Evolutionary conservation across 371 early-diverging fungal species (phyloP), one percentile per base, ranked within the genome.

Genomic region (Cokeromyces recurvatus): DNA sequence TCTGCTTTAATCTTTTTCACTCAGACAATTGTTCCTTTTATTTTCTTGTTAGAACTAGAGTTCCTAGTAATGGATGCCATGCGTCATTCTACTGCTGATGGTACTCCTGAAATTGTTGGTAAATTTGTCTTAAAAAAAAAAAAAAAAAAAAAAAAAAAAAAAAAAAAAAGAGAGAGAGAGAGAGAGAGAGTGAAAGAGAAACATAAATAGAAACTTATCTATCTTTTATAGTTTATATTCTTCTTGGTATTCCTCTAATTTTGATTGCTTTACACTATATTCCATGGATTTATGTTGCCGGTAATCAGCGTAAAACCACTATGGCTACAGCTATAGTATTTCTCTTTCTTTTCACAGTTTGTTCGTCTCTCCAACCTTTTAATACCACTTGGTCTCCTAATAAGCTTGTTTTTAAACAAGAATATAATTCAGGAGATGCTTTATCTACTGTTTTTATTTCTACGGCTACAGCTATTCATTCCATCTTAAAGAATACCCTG

Each of bases 61-160:
- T 73, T 69, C n/a, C 38, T 81, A 44, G 37, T 54, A 12, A 71
- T 81, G 68, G 72, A 73, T 38, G 65, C 78, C 12, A 62, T 79
- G 71, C 67, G 76, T 29, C 78, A 78, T 45, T 57, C 76, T 4
- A 70, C 77, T 9, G 77, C 69, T 8, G 82, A 81, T 43, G 82
- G 82, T 17, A 76, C 82, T 0, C 78, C 82, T 8, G 72, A 79
- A 42, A 55, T 72, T 50, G 71, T 73, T 22, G 44, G 43, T 50
- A 37, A 34, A 4, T 11, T 34, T n/a, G 35, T 34, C 35, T 7
- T 11, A 7, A 27, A 27, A 5, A 27, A 7, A 7, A 27, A 27
- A 5, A 27, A 27, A 27, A 25, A n/a, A n/a, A n/a, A n/a, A n/a
- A n/a, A n/a, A n/a, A n/a, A n/a, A n/a, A n/a, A n/a, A n/a, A n/a